Conservation (phyloP, 805 yeast genomes). For the Ogataea nakhonphanomensis region DNA sequence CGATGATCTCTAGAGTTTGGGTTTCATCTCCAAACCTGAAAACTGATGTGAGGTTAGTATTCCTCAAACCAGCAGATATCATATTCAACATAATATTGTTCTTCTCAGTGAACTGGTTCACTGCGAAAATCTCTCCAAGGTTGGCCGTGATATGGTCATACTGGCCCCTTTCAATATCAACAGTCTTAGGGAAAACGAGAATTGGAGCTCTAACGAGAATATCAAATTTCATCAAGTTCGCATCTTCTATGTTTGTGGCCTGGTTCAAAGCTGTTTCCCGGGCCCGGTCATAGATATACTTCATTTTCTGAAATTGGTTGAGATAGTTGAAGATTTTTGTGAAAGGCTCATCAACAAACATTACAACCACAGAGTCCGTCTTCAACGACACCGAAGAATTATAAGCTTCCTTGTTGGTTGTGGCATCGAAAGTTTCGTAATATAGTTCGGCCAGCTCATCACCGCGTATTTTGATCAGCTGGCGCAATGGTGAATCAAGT, state of each 20-base stretch:
- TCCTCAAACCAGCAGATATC: conserved; percentile 66
- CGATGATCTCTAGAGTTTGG: conserved; percentile 63
- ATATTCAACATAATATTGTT: conserved; percentile 42
- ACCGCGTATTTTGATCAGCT: conserved; percentile 76
- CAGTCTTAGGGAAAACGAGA: conserved; percentile 66
- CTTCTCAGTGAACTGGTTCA: conserved; percentile 50
- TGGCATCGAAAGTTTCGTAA: conserved; percentile 76
- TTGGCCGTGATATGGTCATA: conserved; percentile 67
- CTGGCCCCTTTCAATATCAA: conserved; percentile 37
- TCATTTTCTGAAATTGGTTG: conserved; percentile 78
- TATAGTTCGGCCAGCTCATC: conserved; percentile 71
- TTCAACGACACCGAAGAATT: conserved; percentile 58
- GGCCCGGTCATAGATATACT: conserved; percentile 82
- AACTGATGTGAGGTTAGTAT: conserved; percentile 63
- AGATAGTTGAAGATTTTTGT: conserved; percentile 62
- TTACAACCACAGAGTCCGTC: conserved; percentile 72
- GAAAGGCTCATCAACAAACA: conserved; percentile 79
- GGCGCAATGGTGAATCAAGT: conserved; percentile 55
- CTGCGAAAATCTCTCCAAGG: conserved; percentile 77
- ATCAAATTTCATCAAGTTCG: conserved; percentile 66
- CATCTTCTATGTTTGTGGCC: conserved; percentile 55
- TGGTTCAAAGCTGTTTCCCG: conserved; percentile 85
- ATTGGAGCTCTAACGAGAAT: conserved; percentile 77
- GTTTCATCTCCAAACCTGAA: conserved; percentile 45
- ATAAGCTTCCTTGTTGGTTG: conserved; percentile 45